A percentile compares a stretch with the other conserved stretches of the same genome.
phyloP scores from a whole-genome alignment of 192 early-diverging fungal species.

The Podila minutissima region DNA sequence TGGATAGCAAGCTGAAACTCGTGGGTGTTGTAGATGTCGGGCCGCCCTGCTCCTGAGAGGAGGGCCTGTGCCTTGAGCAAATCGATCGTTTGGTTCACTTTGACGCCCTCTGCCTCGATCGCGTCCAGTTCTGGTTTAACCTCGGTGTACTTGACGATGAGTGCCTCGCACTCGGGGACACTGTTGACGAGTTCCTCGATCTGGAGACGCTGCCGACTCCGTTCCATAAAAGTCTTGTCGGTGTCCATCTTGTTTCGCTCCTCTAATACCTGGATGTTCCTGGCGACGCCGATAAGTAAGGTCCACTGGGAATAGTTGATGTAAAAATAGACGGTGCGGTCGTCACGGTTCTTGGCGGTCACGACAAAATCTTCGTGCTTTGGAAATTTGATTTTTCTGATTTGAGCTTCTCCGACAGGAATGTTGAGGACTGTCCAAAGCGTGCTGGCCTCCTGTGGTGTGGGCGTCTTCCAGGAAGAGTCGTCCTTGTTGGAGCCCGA shows the following conservation, averaged over 20 bases:
- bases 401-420: background rate
- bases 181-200: background rate
- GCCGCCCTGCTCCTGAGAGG: background rate
- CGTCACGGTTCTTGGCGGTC: background rate
- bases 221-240: background rate
- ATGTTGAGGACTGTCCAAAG: constrained; percentile 7
- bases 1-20: constrained; percentile 13
- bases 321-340: background rate
- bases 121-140: background rate
- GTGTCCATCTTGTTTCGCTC: background rate
- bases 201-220: background rate
- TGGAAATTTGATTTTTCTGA: constrained; percentile 8
- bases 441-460: background rate
- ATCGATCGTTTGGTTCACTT: background rate
- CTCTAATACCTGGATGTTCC: constrained; percentile 12
- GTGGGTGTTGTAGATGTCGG: background rate
- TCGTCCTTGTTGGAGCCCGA: background rate
- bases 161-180: background rate
- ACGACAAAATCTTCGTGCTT: background rate
- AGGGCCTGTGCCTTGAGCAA: background rate
- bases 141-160: background rate
- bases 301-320: background rate
- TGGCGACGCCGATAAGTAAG: background rate
- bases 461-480: background rate
- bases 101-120: no score